Percentiles rank a stretch among this genome's conserved stretches.
Conservation (phyloP, 2,329 filamentous ascomycete genomes). For the Ophiostoma ulmi region DNA sequence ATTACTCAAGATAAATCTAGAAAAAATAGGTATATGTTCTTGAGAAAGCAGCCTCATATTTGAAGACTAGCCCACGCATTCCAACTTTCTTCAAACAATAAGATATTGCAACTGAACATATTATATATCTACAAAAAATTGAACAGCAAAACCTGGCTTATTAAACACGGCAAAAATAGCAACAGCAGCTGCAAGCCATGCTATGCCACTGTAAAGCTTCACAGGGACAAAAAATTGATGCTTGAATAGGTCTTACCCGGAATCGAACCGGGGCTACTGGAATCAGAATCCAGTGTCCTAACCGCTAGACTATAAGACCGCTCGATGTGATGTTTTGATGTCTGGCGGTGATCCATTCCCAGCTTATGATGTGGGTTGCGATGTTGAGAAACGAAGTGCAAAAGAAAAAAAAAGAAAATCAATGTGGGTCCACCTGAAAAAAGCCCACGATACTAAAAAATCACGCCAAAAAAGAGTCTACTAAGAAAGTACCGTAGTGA, state of each 20-base stretch:
- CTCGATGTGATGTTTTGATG: neutral
- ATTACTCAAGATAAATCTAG: no score
- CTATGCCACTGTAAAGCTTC: no score
- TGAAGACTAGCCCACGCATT: no score
- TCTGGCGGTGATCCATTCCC: neutral
- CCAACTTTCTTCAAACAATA: no score
- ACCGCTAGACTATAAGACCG: constrained; percentile 16
- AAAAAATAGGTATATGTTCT: no score
- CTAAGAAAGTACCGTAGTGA: no score
- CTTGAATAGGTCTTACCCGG: constrained; percentile 6
- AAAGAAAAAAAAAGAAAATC: neutral
- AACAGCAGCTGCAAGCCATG: neutral
- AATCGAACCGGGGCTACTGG: constrained; percentile 19
- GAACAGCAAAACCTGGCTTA: neutral
- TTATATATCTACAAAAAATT: neutral
- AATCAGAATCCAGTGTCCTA: constrained; percentile 19
- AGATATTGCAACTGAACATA: neutral
- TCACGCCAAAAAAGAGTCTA: neutral
- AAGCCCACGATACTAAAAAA: neutral
- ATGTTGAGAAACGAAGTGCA: neutral
- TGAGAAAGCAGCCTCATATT: no score
- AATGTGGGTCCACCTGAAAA: neutral
- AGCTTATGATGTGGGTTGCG: neutral
- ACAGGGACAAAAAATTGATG: neutral
- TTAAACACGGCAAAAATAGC: neutral